phyloP scores from a whole-genome alignment of 2,329 filamentous ascomycete species.

The Akanthomyces lecanii region DNA sequence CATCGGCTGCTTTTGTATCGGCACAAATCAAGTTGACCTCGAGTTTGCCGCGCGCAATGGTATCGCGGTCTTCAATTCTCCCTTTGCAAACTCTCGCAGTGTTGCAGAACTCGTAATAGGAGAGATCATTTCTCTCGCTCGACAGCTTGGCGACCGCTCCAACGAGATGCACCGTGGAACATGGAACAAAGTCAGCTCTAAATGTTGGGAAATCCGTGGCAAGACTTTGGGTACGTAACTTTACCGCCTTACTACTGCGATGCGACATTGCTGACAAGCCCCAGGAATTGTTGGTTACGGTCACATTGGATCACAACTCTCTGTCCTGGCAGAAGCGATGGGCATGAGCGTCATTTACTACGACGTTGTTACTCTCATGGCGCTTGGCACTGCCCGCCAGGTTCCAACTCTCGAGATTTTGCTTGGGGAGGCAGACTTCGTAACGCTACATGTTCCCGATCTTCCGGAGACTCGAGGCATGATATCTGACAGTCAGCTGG shows the following conservation, averaged over 20 bases:
- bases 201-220: slow-evolving; percentile 97
- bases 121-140: slow-evolving; percentile 86
- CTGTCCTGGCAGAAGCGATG: slow-evolving; percentile 93
- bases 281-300: slow-evolving; percentile 89
- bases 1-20: slow-evolving; percentile 97
- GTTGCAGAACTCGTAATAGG: slow-evolving; percentile 94
- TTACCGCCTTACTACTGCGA: background rate
- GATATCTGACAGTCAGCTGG: slow-evolving; percentile 75
- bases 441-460: slow-evolving; percentile 92
- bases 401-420: slow-evolving; percentile 73
- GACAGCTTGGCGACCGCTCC: slow-evolving; percentile 89
- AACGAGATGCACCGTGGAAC: slow-evolving; percentile 89
- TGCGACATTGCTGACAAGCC: background rate
- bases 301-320: slow-evolving; percentile 94
- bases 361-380: slow-evolving; percentile 92
- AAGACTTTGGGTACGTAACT: slow-evolving; percentile 74
- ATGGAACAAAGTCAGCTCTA: slow-evolving; percentile 97
- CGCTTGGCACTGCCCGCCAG: slow-evolving; percentile 81
- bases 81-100: slow-evolving; percentile 95
- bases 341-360: slow-evolving; percentile 98
- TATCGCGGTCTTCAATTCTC: slow-evolving; percentile 98
- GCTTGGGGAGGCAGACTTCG: slow-evolving; percentile 78
- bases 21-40: slow-evolving; percentile 91
- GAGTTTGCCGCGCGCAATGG: slow-evolving; percentile 77
- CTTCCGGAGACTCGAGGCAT: slow-evolving; percentile 88